phyloP scores from a whole-genome alignment of 2,329 filamentous ascomycete genomes.

The Aspergillus piperis region DNA sequence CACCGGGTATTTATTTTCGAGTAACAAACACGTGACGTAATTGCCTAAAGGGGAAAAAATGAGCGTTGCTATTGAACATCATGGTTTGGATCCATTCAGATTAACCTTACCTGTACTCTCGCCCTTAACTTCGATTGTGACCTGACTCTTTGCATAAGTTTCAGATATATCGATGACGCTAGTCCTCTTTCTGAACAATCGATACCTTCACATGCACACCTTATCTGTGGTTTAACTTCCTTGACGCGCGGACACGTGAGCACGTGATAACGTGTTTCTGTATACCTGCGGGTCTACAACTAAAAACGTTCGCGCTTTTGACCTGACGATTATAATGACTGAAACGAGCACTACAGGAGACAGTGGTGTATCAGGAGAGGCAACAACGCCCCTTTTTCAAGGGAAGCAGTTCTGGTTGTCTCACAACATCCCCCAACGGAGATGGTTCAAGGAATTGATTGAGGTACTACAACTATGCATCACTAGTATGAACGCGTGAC shows the following conservation, averaged over 20 bases:
- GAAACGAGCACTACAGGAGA: background rate
- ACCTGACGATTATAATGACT: background rate
- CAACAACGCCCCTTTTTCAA: conserved; percentile 48
- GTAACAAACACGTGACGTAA: background rate
- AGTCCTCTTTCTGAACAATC: background rate
- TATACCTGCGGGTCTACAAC: background rate
- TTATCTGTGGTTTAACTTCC: background rate
- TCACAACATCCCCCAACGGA: conserved; percentile 54
- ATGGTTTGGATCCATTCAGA: background rate
- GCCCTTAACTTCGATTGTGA: background rate
- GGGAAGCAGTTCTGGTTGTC: conserved; percentile 61
- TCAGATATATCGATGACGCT: background rate
- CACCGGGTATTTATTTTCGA: background rate
- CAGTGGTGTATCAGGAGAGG: background rate
- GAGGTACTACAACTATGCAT: conserved; percentile 30
- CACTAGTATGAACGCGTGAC: background rate
- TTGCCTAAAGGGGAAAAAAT: background rate
- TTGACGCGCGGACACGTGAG: conserved; percentile 14
- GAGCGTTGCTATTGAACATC: background rate
- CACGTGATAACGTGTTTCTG: conserved; percentile 31
- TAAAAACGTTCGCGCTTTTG: background rate
- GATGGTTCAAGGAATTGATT: conserved; percentile 52
- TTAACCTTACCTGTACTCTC: background rate
- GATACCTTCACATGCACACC: background rate
- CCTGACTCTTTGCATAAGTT: background rate